Evolutionary conservation across 768 basidiomycete genomes (phyloP).

Genomic region (Auricularia sp.): DNA sequence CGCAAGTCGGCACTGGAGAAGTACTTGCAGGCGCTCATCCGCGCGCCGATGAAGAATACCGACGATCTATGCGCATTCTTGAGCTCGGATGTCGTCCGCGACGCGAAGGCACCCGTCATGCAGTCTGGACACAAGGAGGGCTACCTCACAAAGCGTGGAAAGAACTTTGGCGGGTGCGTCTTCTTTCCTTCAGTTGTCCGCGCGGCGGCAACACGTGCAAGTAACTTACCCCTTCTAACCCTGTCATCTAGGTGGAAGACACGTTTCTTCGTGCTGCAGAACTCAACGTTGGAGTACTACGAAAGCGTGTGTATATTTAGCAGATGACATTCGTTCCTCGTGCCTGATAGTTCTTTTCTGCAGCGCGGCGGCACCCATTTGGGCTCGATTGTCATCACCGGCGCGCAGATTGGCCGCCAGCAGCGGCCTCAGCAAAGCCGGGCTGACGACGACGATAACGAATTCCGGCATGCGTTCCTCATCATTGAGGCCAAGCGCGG

Average conservation of each 20-base stretch:
- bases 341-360: slow-evolving; percentile 4
- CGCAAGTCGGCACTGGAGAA: slow-evolving; percentile 68
- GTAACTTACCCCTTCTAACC: background rate
- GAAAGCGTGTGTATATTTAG: slow-evolving; percentile 65
- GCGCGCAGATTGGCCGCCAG: slow-evolving; percentile 93
- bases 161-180: slow-evolving; percentile 80
- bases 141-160: slow-evolving; percentile 89
- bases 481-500: slow-evolving; percentile 82
- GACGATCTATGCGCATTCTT: slow-evolving; percentile 87
- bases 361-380: slow-evolving; percentile 86
- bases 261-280: slow-evolving; percentile 87
- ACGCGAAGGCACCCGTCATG: slow-evolving; percentile 63
- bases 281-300: slow-evolving; percentile 86
- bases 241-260: slow-evolving; percentile 59
- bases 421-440: slow-evolving; percentile 47
- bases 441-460: slow-evolving; percentile 71
- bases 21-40: slow-evolving; percentile 76
- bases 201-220: background rate
- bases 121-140: slow-evolving; percentile 87
- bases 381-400: slow-evolving; percentile 83
- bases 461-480: slow-evolving; percentile 94
- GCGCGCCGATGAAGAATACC: slow-evolving; percentile 76
- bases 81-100: slow-evolving; percentile 77
- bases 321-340: slow-evolving; percentile 3
- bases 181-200: background rate